Evolutionary conservation across 768 basidiomycete species (phyloP), one percentile per base, ranked within the genome.

Genomic region (Trichaptum fuscoviolaceum): DNA sequence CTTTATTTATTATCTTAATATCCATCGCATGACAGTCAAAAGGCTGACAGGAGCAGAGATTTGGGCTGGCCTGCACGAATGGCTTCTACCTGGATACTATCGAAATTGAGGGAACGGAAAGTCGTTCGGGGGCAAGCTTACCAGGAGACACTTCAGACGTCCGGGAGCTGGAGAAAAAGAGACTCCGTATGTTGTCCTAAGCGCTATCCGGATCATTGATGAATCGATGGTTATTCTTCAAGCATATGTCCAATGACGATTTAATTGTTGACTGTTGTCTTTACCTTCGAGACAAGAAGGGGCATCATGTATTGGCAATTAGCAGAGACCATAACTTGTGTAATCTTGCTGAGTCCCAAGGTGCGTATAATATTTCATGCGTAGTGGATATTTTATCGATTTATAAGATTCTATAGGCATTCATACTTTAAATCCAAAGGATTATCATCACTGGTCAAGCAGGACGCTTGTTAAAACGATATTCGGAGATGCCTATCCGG

Each of bases 181-280:
- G 80, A 80, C 64, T 72, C 69, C 24, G 83, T 71, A 15, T 26
- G n/a, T 58, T 42, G 26, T 17, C n/a, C 36, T n/a, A 4, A 58
- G 8, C 66, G 10, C 17, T 61, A 57, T 17, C 34, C 18, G 67
- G 20, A 66, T 63, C 24, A 27, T 30, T 58, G 3, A 57, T 5
- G 35, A 23, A 23, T 67, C 58, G 35, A 63, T 58, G 62, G 68
- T 63, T n/a, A 67, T 57, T 64, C 61, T 17, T 26, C 20, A 62
- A 62, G 36, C 60, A 26, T 62, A 75, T 72, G 65, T 70, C 68
- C 67, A 92, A 92, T 70, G 92, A 95, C 71, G 80, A 81, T 63
- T 75, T 89, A 52, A 92, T 95, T 70, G 75, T 90, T 64, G 93
- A 93, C 73, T 94, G 92, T 70, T 90, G 87, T 71, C 77, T 81